Evolutionary conservation across 805 yeast species (phyloP), one percentile per base, ranked within the genome.

Genomic region (Schwanniomyces pseudopolymorphus): DNA sequence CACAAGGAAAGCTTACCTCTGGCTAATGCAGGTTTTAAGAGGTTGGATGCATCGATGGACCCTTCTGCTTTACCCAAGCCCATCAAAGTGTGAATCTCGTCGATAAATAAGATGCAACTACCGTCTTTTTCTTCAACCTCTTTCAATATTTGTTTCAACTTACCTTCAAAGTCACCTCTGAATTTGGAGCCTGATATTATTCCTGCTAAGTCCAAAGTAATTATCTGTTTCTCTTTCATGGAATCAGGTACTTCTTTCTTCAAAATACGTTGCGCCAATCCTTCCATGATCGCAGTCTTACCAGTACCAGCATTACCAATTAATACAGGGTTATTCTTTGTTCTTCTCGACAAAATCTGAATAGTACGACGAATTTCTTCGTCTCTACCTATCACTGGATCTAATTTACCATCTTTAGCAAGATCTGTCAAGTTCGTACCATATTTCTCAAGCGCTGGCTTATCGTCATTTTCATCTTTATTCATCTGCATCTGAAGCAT

Each of bases 271-370:
- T 94, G 98, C 0, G 98, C 98, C 33, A 94, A 73, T 0, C 98
- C 99, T 62, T 94, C 99, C 81, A 94, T 87, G 47, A 94, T 83
- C 5, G 98, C 95, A 0, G 98, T 94, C 66, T 92, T 92, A 70
- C 99, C 99, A 0, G 97, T 95, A 69, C 99, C 99, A 1, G 99
- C 99, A 55, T 87, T 83, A 51, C 99, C 99, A 36, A 94, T 90
- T 45, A 92, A 67, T 1, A 94, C 96, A 0, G 99, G 99, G 60
- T 92, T 92, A 64, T 94, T 94, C 67, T 92, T 92, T 1, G 97
- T 90, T 63, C 98, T 77, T 56, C 99, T 75, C 1, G 97, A 89
- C 39, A 92, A 70, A 40, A 92, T 91, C 63, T 92, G 98, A 46
- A 92, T 85, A 0, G 98, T 92, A 48, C 99, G 75, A 48, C 92